These are phyloP conservation scores for Vitis hybrid DNA, from an alignment of 177 flowering plant genomes.

Conservation along the genomic window DNA sequence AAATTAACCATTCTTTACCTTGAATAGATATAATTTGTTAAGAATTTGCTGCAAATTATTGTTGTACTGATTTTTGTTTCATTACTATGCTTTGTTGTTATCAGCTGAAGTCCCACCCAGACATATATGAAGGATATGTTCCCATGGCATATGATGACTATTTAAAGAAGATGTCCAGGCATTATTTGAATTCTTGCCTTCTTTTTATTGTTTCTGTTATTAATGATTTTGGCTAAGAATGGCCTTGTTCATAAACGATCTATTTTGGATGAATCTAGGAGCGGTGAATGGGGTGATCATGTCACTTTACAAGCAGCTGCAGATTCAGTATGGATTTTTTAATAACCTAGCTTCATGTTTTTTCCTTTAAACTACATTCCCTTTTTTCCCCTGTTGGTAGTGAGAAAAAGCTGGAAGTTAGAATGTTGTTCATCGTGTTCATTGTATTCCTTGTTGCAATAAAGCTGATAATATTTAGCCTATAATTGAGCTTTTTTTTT, in stretches of 20 bases:
- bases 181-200: conserved; percentile 7
- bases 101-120: conserved; percentile 52
- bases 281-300: conserved; percentile 73
- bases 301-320: conserved; percentile 72
- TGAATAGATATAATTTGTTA: background rate
- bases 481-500: too few relatives aligned
- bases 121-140: conserved; percentile 62
- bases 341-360: background rate
- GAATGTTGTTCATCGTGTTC: too few relatives aligned
- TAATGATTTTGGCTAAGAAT: background rate
- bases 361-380: background rate
- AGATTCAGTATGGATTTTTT: conserved; percentile 38
- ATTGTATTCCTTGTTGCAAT: too few relatives aligned
- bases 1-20: background rate
- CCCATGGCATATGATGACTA: conserved; percentile 68
- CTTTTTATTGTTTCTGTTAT: background rate
- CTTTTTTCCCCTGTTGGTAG: background rate
- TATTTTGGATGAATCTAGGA: conserved; percentile 26
- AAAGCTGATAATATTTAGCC: too few relatives aligned
- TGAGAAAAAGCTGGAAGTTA: too few relatives aligned
- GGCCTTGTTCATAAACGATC: background rate
- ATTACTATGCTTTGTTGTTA: conserved; percentile 8
- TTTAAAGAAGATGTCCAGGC: conserved; percentile 53
- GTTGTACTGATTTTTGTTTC: background rate
- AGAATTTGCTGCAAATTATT: background rate